Base-by-base conservation (phyloP, 495 filamentous ascomycete genomes). In the Neurospora sp. region DNA sequence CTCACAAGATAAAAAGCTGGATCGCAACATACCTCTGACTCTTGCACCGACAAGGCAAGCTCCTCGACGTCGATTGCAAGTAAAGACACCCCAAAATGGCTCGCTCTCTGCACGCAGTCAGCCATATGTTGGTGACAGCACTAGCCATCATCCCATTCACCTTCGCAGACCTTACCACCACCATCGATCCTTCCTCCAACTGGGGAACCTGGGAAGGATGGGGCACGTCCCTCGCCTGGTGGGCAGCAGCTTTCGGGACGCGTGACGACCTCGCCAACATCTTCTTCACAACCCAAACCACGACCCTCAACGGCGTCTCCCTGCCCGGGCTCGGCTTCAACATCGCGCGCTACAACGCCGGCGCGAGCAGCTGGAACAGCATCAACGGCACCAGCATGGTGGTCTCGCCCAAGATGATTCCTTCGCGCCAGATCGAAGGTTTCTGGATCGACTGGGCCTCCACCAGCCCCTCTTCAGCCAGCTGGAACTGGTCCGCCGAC, bases 161-260 rank as follows among this genome's bases (percentile, higher is more conserved):
- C 42, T 45, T 43, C 36, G 80, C 78, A 17, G 80, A 82, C 71
- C 31, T 71, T 6, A 79, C 81, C 3, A 79, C 80, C 11, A 78
- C 73, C n/a, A 81, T 83, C 69, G 74, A 76, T 39, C 72, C 78
- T 13, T 76, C 71, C 17, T 78, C 79, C 7, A 81, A 81, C 72
- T 80, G 77, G 74, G 82, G 82, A 38, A 79, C 72, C 4, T 84
- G 82, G 82, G 82, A 83, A 59, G 82, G 82, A 62, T 83, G 82
- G 79, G 82, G 82, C 24, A 79, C 78, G 2, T 83, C 82, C 24
- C 75, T 83, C 7, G 82, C 82, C 36, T 84, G 82, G 82, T 84
- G 82, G 82, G 82, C 79, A 13, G 71, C 59, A 17, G 78, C 79
- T 11, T 83, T 84, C 42, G 82, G 82, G 19, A 72, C 73, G 17